Base-by-base conservation (phyloP, 139 green algal genomes). In the Desmodesmus armatus region DNA sequence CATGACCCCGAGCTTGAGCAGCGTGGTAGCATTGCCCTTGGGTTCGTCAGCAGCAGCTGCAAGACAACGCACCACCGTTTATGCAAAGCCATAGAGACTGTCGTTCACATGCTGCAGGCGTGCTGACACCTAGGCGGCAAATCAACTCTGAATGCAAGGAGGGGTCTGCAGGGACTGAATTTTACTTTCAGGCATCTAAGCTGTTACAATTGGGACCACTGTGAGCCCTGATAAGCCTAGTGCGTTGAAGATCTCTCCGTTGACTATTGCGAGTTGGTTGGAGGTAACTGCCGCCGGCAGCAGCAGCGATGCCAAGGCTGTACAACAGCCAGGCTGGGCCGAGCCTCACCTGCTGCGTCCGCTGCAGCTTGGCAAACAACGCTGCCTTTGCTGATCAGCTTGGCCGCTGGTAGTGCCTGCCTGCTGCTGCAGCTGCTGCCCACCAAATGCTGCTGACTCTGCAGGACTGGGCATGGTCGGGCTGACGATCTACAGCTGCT, bases 1-100 rank as follows among this genome's bases (percentile, higher is more conserved):
- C 29, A 99, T 86, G 0, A 53, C 29, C 3, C 93, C 95, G 13
- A 99, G 90, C 5, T 62, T 62, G 11, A 84, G 3, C 40, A 44
- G 23, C 2, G 49, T 33, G 29, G 49, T 41, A 5, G 79, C 41
- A 29, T 65, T 66, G n/a, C 70, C 43, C 17, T 58, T 40, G 1
- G 51, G 66, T 33, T 78, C 70, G 66, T 41, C 70, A 39, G 6
- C 35, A 31, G n/a, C 33, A 29, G 33, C 33, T 13, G 19, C 35
- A 41, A 5, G 31, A 7, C 65, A 47, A 55, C 9, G 47, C 47
- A 55, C 9, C n/a, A 21, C 21, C n/a, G 7, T 69, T 69, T 7
- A 33, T 17, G 19, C 35, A 13, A 37, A 19, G 3, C 3, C 60
- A 13, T 58, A 58, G 19, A 29, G n/a, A 69, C 37, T n/a, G 6